Evolutionary conservation across 1,284 basidiomycete species (phyloP).

Genomic region (Tilletia horrida): DNA sequence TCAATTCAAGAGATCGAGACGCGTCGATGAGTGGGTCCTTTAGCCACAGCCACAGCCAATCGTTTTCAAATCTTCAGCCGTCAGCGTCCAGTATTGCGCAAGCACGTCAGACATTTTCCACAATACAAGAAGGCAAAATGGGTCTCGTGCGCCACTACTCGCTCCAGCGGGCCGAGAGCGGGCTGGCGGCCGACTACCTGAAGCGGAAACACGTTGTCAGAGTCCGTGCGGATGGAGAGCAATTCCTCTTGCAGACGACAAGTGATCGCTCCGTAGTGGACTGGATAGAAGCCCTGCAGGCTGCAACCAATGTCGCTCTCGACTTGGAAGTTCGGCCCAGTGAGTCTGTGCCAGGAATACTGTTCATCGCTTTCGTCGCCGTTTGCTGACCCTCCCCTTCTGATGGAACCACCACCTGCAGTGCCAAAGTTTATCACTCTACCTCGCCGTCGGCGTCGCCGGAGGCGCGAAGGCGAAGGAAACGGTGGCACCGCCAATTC

Average conservation of each 20-base stretch:
- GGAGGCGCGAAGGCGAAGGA: conserved; percentile 34
- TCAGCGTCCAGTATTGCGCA: background rate
- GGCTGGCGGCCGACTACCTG: conserved; percentile 87
- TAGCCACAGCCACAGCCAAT: background rate
- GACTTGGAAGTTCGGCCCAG: conserved; percentile 78
- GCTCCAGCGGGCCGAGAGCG: conserved; percentile 84
- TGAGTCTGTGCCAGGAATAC: too few species aligned
- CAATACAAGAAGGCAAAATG: conserved; percentile 7
- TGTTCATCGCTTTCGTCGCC: too few species aligned
- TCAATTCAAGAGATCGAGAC: background rate
- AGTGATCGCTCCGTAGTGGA: conserved; percentile 82
- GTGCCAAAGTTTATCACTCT: conserved; percentile 55
- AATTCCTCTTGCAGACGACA: conserved; percentile 87
- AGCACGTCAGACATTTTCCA: conserved; percentile 9
- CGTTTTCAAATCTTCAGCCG: background rate
- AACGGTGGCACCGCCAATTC: background rate
- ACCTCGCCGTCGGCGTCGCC: conserved; percentile 45
- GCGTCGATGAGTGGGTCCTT: too few species aligned
- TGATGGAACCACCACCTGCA: too few species aligned
- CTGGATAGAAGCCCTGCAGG: conserved; percentile 95
- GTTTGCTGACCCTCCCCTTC: too few species aligned
- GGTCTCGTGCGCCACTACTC: conserved; percentile 66
- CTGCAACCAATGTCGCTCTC: conserved; percentile 84
- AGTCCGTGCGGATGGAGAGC: conserved; percentile 86
- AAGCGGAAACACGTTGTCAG: conserved; percentile 95